Conservation (phyloP, 2,329 filamentous ascomycete genomes). For the Paraconiothyrium sp. region DNA sequence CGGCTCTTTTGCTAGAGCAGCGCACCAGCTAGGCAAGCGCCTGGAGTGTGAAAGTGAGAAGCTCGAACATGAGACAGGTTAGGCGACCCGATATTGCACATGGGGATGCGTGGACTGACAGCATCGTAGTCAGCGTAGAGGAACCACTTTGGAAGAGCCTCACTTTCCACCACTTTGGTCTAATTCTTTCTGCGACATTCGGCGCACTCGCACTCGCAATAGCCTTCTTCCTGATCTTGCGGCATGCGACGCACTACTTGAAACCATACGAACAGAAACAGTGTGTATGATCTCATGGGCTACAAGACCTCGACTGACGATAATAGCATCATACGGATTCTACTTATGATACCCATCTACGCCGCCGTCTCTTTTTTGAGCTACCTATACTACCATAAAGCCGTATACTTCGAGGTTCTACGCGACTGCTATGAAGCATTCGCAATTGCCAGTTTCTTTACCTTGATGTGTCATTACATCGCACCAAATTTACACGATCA, state of each 20-base stretch:
- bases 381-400: constrained; percentile 77
- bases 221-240: constrained; percentile 64
- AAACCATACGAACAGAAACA: constrained; percentile 69
- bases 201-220: constrained; percentile 61
- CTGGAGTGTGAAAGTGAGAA: constrained; percentile 27
- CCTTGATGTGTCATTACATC: constrained; percentile 81
- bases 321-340: constrained; percentile 80
- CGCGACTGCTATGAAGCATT: constrained; percentile 91
- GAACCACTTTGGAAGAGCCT: constrained; percentile 62
- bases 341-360: constrained; percentile 89
- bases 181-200: constrained; percentile 64
- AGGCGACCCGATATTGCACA: constrained; percentile 41
- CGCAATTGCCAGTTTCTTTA: constrained; percentile 87
- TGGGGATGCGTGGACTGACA: constrained; percentile 16
- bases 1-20: background rate
- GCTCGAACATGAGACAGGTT: constrained; percentile 37
- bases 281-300: constrained; percentile 48
- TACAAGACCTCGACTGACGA: constrained; percentile 23
- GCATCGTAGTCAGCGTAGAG: constrained; percentile 50
- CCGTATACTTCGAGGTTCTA: constrained; percentile 82
- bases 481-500: constrained; percentile 80
- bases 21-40: constrained; percentile 11
- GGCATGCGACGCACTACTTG: constrained; percentile 68
- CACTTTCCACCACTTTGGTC: constrained; percentile 66
- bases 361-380: constrained; percentile 77